Evolutionary conservation across 2,329 filamentous ascomycete species (phyloP), one percentile per base, ranked within the genome.

Genomic region (Remersonia thermophila): DNA sequence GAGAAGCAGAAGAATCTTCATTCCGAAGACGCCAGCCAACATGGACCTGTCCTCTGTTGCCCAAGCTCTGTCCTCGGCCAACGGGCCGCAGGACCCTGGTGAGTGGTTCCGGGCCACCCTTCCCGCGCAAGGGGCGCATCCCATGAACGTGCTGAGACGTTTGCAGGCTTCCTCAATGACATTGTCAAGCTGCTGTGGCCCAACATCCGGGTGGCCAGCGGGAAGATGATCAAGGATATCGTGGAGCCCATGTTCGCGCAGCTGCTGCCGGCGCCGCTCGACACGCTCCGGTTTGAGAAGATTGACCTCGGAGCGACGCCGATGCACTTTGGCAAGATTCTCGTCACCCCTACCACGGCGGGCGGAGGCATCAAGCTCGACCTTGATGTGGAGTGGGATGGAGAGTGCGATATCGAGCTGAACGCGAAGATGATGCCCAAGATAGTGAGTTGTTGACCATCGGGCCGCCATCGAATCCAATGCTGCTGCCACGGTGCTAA

Each of bases 131-230:
- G 3, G 5, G 20, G 20, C 5, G 20, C 9, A 23, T 5, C 20
- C 9, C 20, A 9, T 23, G 20, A 23, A 23, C 20, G 9, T n/a
- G 13, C 11, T 7, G 4, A 9, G 17, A 10, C 8, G 2, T 6
- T 3, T n/a, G 14, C 15, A 32, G 55, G 53, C 16, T 67, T 67
- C 44, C 55, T 68, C 35, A 68, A 68, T 44, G 63, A 67, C 40
- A 60, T 68, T 23, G 54, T 67, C 27, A 55, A 47, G 11, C 61
- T 65, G 37, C 48, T 68, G 47, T 68, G 65, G 65, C 65, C 65
- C 26, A 66, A 67, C 45, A 65, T 67, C 51, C 58, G 55, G 30
- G 55, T 62, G 4, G 62, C 60, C 14, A 61, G 56, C 28, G 51
- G 55, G 47, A 53, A 54, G 31, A 66, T 66, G 53, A 51, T 58